A percentile compares a stretch with the other conserved stretches of the same genome.
Evolutionary conservation across 2,329 filamentous ascomycete genomes (phyloP).

Genomic region (Epichloe gansuensis): DNA sequence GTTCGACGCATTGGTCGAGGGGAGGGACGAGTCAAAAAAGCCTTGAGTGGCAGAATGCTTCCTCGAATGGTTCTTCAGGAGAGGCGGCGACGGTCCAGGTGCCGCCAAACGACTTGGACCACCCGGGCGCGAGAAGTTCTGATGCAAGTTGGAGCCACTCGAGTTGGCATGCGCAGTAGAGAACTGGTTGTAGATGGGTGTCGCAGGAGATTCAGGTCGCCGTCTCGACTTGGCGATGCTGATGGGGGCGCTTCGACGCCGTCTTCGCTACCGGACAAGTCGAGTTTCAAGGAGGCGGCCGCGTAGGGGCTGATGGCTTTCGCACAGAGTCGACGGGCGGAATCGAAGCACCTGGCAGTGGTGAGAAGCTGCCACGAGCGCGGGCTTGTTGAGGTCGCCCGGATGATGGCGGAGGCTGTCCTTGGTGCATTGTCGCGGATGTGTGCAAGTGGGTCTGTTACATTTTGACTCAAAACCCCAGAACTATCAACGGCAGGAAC

Average conservation of each 20-base stretch:
- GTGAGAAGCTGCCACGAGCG: slow-evolving; percentile 45
- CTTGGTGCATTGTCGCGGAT: slow-evolving; percentile 34
- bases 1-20: slow-evolving; percentile 47
- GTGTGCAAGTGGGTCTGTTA: slow-evolving; percentile 20
- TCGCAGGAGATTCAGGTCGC: slow-evolving; percentile 25
- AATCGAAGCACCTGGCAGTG: slow-evolving; percentile 27
- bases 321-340: slow-evolving; percentile 17
- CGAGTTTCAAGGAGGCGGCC: slow-evolving; percentile 23
- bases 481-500: neutral
- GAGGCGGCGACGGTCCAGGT: slow-evolving; percentile 18
- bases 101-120: slow-evolving; percentile 16
- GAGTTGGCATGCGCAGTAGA: slow-evolving; percentile 31
- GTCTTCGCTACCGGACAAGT: slow-evolving; percentile 20
- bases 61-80: slow-evolving; percentile 37
- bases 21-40: slow-evolving; percentile 62
- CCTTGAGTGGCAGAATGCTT: slow-evolving; percentile 64
- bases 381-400: slow-evolving; percentile 30
- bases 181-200: slow-evolving; percentile 37
- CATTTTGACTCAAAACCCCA: slow-evolving; percentile 26
- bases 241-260: slow-evolving; percentile 19
- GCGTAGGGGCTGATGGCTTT: slow-evolving; percentile 14
- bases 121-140: slow-evolving; percentile 48
- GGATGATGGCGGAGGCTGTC: slow-evolving; percentile 11
- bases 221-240: slow-evolving; percentile 34
- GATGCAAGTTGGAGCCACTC: slow-evolving; percentile 33